Conservation (phyloP, 192 early-diverging fungal species). For the Coemansia sp. region DNA sequence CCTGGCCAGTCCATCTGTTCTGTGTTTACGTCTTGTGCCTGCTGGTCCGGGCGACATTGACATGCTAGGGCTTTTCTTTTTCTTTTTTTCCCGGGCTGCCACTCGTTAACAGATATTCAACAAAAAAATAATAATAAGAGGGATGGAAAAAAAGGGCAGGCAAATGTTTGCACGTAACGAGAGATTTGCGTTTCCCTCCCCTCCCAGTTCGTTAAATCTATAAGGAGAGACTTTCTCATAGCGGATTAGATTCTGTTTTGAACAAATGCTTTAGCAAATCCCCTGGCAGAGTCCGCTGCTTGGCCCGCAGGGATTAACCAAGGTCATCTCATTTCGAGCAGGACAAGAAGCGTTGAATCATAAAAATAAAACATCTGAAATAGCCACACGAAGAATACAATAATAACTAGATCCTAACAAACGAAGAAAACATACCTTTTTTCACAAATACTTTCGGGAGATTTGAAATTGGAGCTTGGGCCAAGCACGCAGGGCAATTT, state of each 20-base stretch:
- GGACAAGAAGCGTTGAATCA: no score
- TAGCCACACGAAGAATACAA: neutral
- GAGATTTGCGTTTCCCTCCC: neutral
- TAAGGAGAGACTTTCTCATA: neutral
- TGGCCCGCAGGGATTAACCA: no score
- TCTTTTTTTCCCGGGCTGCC: neutral
- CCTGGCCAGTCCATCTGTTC: conserved; percentile 2
- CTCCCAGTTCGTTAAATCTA: neutral
- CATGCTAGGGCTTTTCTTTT: neutral
- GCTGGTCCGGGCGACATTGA: conserved; percentile 8
- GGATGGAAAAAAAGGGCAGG: neutral
- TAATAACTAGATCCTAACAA: neutral
- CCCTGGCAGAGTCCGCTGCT: no score
- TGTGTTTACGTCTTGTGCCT: neutral
- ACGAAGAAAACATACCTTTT: neutral
- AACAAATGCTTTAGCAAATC: no score
- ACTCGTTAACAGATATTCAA: neutral
- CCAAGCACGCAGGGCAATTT: neutral
- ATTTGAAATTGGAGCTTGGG: neutral
- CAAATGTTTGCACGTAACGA: neutral
- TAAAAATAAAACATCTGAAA: neutral
- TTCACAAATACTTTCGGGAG: no score
- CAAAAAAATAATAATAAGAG: neutral
- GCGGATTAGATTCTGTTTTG: no score
- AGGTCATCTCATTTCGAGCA: no score